Evolutionary conservation across 805 yeast genomes (phyloP).

Genomic region (Myxozyma sirexii): DNA sequence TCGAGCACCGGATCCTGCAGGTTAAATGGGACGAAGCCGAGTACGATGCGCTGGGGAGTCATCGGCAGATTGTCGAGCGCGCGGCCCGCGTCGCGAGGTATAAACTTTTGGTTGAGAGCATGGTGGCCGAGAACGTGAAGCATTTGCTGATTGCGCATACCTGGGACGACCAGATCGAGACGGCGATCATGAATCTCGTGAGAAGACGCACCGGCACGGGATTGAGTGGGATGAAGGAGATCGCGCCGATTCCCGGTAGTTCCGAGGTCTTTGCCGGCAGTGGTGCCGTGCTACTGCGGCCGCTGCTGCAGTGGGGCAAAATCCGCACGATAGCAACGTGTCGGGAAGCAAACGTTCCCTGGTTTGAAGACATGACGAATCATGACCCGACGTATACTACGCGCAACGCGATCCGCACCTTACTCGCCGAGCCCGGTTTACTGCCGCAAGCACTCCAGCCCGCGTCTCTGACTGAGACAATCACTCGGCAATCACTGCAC

Average conservation of each 20-base stretch:
- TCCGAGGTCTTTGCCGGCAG: slow-evolving; percentile 13
- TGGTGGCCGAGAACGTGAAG: slow-evolving; percentile 44
- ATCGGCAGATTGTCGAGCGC: slow-evolving; percentile 2
- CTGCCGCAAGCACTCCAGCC: slow-evolving; percentile 32
- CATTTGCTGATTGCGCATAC: slow-evolving; percentile 68
- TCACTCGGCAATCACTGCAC: neutral
- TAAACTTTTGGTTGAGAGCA: slow-evolving; percentile 47
- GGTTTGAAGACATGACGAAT: slow-evolving; percentile 78
- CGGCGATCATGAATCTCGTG: slow-evolving; percentile 59
- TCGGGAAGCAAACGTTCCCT: slow-evolving; percentile 44
- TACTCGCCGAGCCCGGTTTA: slow-evolving; percentile 23
- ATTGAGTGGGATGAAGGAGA: slow-evolving; percentile 53
- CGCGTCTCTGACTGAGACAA: neutral
- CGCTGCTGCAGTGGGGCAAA: slow-evolving; percentile 55
- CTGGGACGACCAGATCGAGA: slow-evolving; percentile 71
- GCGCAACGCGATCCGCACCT: slow-evolving; percentile 58
- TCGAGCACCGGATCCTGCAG: neutral
- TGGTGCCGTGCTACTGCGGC: slow-evolving; percentile 49
- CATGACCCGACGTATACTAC: slow-evolving; percentile 54
- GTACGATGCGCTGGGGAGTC: neutral
- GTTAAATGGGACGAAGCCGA: neutral
- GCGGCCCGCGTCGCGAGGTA: slow-evolving; percentile 62
- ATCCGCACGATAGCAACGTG: slow-evolving; percentile 53
- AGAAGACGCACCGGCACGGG: slow-evolving; percentile 46
- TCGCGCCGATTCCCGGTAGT: slow-evolving; percentile 37